A percentile compares a stretch with the other conserved stretches of the same genome.
Evolutionary conservation across 1,139 yeast genomes (phyloP).

Genomic region (Diutina sp.): DNA sequence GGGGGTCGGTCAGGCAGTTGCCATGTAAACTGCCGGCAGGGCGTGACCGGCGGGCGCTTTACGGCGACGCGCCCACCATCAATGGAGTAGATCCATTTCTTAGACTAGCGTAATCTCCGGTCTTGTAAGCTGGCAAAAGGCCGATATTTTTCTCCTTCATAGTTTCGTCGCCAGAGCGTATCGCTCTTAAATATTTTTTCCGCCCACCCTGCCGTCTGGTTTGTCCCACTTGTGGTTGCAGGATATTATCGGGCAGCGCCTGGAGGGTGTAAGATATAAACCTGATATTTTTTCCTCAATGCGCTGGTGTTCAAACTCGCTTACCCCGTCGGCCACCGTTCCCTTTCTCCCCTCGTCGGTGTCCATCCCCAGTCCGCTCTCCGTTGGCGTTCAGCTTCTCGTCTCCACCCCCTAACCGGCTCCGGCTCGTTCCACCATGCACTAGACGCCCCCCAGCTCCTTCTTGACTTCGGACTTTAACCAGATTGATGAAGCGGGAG

Average conservation of each 20-base stretch:
- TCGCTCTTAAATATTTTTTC: neutral
- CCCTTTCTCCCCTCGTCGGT: neutral
- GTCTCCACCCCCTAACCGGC: neutral
- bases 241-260: neutral
- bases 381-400: neutral
- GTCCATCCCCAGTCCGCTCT: too few relatives aligned
- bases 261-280: neutral
- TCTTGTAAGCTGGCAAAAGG: too few relatives aligned
- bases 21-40: too few relatives aligned
- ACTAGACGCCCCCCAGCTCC: neutral
- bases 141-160: too few relatives aligned
- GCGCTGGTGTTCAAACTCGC: neutral
- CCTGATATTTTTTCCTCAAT: neutral
- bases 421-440: neutral
- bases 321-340: neutral
- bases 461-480: neutral
- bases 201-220: neutral
- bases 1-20: neutral
- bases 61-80: too few relatives aligned
- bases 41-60: too few relatives aligned
- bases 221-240: neutral
- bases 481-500: slow-evolving; percentile 1
- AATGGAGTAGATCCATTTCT: too few relatives aligned
- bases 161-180: neutral
- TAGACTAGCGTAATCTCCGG: too few relatives aligned